phyloP scores from a whole-genome alignment of 2,329 filamentous ascomycete genomes.

The Diaporthe eres region DNA sequence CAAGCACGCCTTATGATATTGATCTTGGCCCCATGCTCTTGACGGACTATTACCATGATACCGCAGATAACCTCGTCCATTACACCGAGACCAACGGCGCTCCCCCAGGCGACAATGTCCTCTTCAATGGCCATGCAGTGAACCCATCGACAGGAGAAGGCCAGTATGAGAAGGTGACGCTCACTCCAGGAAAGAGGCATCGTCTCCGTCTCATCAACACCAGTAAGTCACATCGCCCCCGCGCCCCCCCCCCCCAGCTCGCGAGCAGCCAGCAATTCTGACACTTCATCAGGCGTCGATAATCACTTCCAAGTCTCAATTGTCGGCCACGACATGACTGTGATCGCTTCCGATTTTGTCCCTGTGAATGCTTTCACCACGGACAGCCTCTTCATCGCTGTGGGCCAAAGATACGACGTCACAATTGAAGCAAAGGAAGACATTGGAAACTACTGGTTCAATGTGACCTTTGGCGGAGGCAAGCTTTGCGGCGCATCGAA shows the following conservation, averaged over 20 bases:
- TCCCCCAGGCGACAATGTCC: slow-evolving; percentile 56
- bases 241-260: too few species aligned
- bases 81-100: slow-evolving; percentile 46
- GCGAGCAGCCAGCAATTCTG: neutral
- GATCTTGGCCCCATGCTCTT: slow-evolving; percentile 65
- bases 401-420: slow-evolving; percentile 63
- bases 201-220: slow-evolving; percentile 66
- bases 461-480: slow-evolving; percentile 49
- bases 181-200: slow-evolving; percentile 62
- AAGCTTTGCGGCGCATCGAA: slow-evolving; percentile 51
- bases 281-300: slow-evolving; percentile 32
- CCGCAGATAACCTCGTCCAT: slow-evolving; percentile 48
- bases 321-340: slow-evolving; percentile 62
- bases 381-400: slow-evolving; percentile 63
- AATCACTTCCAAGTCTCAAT: slow-evolving; percentile 56
- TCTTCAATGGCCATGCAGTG: slow-evolving; percentile 61
- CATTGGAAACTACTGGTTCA: slow-evolving; percentile 57
- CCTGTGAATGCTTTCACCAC: slow-evolving; percentile 64
- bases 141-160: slow-evolving; percentile 50
- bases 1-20: slow-evolving; percentile 62
- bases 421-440: slow-evolving; percentile 58
- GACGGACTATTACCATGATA: slow-evolving; percentile 64
- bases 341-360: slow-evolving; percentile 67
- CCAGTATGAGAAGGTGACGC: slow-evolving; percentile 51
- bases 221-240: neutral